Percentiles rank a stretch among this genome's conserved stretches.
phyloP scores from a whole-genome alignment of 108 stramenopile genomes.

The Skeletonema costatum region DNA sequence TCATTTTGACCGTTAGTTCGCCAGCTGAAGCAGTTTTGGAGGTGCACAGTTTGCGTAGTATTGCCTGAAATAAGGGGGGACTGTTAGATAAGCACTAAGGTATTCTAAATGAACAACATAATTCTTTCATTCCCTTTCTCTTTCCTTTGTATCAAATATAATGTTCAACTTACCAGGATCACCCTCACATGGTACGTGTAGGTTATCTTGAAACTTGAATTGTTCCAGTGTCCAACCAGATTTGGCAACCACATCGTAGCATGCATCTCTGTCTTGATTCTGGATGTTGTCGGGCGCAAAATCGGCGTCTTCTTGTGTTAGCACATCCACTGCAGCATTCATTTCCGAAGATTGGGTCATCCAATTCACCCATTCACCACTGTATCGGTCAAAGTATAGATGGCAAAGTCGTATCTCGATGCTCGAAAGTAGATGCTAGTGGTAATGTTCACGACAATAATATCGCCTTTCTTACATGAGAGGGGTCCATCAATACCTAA shows the following conservation, averaged over 20 bases:
- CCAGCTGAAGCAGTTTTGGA: conserved; percentile 4
- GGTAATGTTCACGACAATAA: background rate
- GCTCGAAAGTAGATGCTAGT: background rate
- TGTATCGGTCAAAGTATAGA: background rate
- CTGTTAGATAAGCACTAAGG: background rate
- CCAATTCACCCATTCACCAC: background rate
- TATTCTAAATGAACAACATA: too few species aligned
- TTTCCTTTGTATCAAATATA: background rate
- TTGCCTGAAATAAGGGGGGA: background rate
- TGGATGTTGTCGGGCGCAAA: background rate
- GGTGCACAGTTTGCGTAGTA: background rate
- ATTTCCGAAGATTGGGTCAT: background rate
- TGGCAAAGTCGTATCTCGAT: background rate
- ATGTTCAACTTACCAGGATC: background rate
- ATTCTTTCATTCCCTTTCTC: too few species aligned
- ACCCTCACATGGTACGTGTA: background rate
- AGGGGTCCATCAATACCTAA: background rate
- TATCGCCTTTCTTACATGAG: background rate
- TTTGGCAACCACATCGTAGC: background rate
- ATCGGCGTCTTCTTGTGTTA: background rate
- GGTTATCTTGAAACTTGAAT: background rate
- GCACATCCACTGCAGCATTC: background rate
- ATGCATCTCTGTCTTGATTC: background rate
- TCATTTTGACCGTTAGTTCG: background rate
- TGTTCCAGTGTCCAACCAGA: background rate